Evolutionary conservation across 2,329 filamentous ascomycete species (phyloP), one percentile per base, ranked within the genome.

Genomic region (Claviceps spartinae): DNA sequence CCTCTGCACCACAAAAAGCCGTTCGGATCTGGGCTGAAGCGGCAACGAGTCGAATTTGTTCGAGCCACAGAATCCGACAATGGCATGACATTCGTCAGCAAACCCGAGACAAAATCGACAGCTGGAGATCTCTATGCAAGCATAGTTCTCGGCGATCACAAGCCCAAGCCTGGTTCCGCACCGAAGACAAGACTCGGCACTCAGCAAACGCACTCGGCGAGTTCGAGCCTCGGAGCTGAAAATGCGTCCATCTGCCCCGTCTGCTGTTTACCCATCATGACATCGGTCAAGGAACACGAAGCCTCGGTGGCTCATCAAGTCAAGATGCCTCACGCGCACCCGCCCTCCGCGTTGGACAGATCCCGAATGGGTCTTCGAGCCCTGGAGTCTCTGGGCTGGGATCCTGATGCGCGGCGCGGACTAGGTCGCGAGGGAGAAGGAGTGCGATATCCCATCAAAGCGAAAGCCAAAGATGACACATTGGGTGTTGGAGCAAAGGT

Each of bases 371-470:
- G 86, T 0, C 69, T 89, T 6, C 70, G 76, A 5, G 78, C 85
- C 30, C 74, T 90, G 36, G 72, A 79, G 50, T 73, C 78, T 0
- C 77, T 85, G 54, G 86, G 86, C 30, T 90, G 85, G 81, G 82
- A 90, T 59, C 83, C 85, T 0, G 86, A 90, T 65, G 72, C 79
- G 30, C 73, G 88, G 2, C 66, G 70, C 16, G 90, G 90, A 0
- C 73, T 96, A 0, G 90, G 90, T 0, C 77, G 77, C 9, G 68
- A 71, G 2, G 82, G 85, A 1, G 79, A 85, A 57, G 90, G 90
- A 3, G 83, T 88, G 54, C 74, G 83, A 42, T 83, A 82, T 57
- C 90, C 90, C 1, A 73, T 96, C 56, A 88, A 88, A 63, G 71
- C 79, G 1, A 77, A 74, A 54, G 71, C 77, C 51, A 95, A 95